Conservation (phyloP, 345 rosid species). For the Acer yangbiense region DNA sequence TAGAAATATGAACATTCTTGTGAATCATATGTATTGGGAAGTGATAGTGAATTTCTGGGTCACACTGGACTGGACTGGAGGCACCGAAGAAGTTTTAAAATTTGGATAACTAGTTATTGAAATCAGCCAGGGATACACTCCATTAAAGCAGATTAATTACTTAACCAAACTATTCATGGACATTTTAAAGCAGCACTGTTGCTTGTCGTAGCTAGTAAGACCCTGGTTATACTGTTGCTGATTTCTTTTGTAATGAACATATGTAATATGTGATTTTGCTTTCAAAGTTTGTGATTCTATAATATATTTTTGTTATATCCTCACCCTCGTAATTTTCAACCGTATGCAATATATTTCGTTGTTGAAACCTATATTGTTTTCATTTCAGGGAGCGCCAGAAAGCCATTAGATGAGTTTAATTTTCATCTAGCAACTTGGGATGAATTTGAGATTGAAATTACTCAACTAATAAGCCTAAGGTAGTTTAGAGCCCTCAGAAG, state of each 20-base stretch:
- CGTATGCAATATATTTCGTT: neutral
- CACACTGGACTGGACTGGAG: neutral
- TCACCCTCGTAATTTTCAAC: neutral
- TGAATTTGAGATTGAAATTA: neutral
- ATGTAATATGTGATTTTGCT: neutral
- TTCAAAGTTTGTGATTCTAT: neutral
- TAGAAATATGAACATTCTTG: neutral
- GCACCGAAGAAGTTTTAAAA: too few relatives aligned
- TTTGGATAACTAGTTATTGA: neutral
- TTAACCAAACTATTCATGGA: neutral
- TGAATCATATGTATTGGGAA: neutral
- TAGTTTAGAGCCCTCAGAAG: neutral
- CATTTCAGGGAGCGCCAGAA: neutral
- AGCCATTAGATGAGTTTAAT: neutral
- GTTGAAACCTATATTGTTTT: neutral
- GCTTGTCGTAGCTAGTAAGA: too few relatives aligned
- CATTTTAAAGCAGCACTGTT: neutral
- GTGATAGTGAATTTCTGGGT: neutral
- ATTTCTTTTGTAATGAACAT: neutral
- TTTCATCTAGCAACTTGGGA: neutral
- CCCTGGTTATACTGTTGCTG: too few relatives aligned
- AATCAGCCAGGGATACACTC: neutral
- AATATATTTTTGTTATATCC: neutral
- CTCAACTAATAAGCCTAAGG: neutral
- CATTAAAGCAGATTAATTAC: neutral